A percentile compares a stretch with the other conserved stretches of the same genome.
Evolutionary conservation across 805 yeast species (phyloP).

Genomic region (Zygosaccharomyces siamensis): DNA sequence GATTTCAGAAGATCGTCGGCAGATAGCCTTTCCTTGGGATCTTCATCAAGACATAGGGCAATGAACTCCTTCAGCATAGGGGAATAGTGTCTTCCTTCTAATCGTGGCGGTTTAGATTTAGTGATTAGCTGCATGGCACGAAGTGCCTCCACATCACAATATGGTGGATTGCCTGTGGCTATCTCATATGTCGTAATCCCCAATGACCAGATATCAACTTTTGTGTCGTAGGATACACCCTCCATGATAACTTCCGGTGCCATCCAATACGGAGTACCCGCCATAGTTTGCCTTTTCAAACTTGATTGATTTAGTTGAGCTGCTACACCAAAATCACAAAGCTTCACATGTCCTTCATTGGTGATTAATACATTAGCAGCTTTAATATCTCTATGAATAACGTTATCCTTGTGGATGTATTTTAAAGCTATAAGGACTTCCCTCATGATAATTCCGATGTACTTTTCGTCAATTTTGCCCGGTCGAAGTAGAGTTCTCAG

Average conservation of each 20-base stretch:
- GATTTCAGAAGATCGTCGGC: conserved; percentile 82
- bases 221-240: conserved; percentile 79
- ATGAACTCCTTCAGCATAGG: conserved; percentile 75
- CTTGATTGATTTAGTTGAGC: conserved; percentile 78
- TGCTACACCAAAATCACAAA: conserved; percentile 98
- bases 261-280: conserved; percentile 98
- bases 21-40: conserved; percentile 77
- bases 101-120: conserved; percentile 87
- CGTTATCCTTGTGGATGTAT: conserved; percentile 81
- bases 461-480: conserved; percentile 81
- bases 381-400: conserved; percentile 92
- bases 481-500: conserved; percentile 79
- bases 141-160: conserved; percentile 89
- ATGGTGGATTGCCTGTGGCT: conserved; percentile 97
- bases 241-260: conserved; percentile 97
- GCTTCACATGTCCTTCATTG: conserved; percentile 81
- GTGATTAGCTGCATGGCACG: conserved; percentile 93
- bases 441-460: conserved; percentile 76
- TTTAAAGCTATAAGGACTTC: conserved; percentile 75
- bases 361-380: conserved; percentile 92
- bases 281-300: conserved; percentile 86
- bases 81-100: conserved; percentile 85
- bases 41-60: conserved; percentile 89
- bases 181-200: conserved; percentile 93
- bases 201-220: conserved; percentile 95